Base-by-base conservation (phyloP, 208 protist species). In the Leishmania braziliensis region DNA sequence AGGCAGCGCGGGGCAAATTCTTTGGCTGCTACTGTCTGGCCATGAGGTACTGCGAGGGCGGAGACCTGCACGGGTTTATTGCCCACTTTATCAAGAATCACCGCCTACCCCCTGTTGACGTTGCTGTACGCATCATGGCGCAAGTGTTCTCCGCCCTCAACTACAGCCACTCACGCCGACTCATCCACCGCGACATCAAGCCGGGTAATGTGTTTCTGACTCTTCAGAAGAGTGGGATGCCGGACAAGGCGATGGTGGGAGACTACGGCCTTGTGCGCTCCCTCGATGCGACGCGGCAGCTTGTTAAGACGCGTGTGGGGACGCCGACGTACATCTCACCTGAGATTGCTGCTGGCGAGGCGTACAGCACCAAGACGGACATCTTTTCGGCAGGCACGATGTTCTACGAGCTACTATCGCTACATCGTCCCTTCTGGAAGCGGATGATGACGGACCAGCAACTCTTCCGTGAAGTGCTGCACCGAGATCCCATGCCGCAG, bases 111-210 rank as follows among this genome's bases (percentile, higher is more conserved):
- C 81, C 91, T 16, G 75, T 87, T 36, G 87, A 90, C 14, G 50
- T 93, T 60, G 84, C 96, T 33, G 85, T 94, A 60, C 81, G 86
- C 62, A 87, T 96, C 43, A 97, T 98, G 88, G 81, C 89, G 43
- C 92, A 98, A 60, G 88, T 97, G 14, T 88, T 95, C 58, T 92
- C 92, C 16, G 96, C 93, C 0, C 86, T 98, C 46, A 94, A 98
- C 84, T 98, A 95, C 88, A 92, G 85, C 73, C 96, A 98, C 86
- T 86, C 92, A 6, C 86, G 93, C 43, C 79, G 85, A 53, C 79
- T 98, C 46, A 94, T 98, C 66, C 96, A 98, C 83, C 88, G 96
- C 29, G 96, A 98, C 77, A 96, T 98, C 68, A 98, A 98, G 81
- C 91, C 96, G 4, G 96, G 91, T 23, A 98, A 98, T 76, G 82